Percentiles rank a stretch among this genome's conserved stretches.
These are phyloP conservation scores for Bromus sterilis DNA, from an alignment of 176 grass and related monocot species.

Conservation along the genomic window DNA sequence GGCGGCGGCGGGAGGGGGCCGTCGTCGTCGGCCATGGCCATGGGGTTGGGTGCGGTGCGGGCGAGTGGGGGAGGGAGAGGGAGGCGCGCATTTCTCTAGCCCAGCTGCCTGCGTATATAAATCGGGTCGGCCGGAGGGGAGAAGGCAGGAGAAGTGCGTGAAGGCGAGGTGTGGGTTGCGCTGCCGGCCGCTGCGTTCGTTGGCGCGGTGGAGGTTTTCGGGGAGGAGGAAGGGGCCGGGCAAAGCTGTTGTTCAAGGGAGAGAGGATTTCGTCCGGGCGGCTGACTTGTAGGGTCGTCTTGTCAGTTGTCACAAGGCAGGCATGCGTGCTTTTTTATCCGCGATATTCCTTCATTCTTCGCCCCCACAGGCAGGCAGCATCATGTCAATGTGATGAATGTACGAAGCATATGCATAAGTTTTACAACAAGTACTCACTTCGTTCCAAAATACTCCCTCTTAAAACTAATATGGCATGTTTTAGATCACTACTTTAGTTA, in stretches of 20 bases:
- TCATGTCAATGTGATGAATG: not conserved
- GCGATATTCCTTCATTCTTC: not conserved
- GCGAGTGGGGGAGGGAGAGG: not conserved
- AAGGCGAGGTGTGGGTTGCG: constrained; percentile 2
- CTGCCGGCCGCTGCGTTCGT: not conserved
- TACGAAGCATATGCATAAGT: not conserved
- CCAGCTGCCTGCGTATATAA: not conserved
- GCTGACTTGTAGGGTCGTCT: not conserved
- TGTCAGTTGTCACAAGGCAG: not conserved
- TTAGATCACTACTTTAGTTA: too few species aligned
- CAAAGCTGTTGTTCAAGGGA: not conserved
- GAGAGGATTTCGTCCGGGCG: not conserved
- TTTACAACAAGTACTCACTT: too few species aligned
- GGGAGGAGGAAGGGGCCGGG: not conserved
- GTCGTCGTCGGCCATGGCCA: constrained; percentile 7
- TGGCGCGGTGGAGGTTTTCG: constrained; percentile 2
- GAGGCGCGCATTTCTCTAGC: constrained; percentile 13
- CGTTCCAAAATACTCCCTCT: too few species aligned
- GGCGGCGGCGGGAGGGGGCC: constrained; percentile 3
- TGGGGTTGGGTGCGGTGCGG: not conserved
- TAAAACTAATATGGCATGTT: too few species aligned
- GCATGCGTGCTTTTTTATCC: not conserved
- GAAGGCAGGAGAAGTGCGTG: constrained; percentile 54
- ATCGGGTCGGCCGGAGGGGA: not conserved
- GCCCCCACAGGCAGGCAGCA: too few species aligned